A percentile compares a stretch with the other conserved stretches of the same genome.
phyloP scores from a whole-genome alignment of 2,329 filamentous ascomycete species.

The Iodosphaeria phyllophila region DNA sequence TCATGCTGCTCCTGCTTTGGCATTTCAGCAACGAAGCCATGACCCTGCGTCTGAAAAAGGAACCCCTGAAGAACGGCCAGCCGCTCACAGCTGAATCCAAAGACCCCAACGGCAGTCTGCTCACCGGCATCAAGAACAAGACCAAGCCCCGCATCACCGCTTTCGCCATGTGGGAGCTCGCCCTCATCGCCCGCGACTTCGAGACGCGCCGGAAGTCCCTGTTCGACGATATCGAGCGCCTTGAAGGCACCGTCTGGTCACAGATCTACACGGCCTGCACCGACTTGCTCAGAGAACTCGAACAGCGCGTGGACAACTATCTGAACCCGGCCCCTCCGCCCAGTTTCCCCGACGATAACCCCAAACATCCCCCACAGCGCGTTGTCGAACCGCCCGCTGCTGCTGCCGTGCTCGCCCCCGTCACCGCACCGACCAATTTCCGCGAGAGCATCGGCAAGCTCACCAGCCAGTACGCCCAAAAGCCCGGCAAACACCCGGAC shows the following conservation, averaged over 20 bases:
- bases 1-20: conserved; percentile 56
- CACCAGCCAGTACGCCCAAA: conserved; percentile 21
- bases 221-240: conserved; percentile 73
- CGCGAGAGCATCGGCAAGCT: conserved; percentile 25
- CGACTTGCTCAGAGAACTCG: conserved; percentile 47
- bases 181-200: conserved; percentile 58
- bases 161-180: conserved; percentile 85
- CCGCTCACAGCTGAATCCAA: conserved; percentile 73
- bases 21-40: conserved; percentile 61
- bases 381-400: conserved; percentile 21
- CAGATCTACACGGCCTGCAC: conserved; percentile 58
- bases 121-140: conserved; percentile 70
- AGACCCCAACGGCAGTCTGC: conserved; percentile 76
- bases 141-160: conserved; percentile 57
- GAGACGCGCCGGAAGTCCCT: conserved; percentile 62
- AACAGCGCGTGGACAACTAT: conserved; percentile 44
- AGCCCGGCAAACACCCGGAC: conserved; percentile 27
- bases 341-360: conserved; percentile 9
- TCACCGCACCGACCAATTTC: conserved; percentile 17
- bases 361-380: conserved; percentile 13
- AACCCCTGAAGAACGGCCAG: conserved; percentile 67
- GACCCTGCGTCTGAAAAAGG: conserved; percentile 59
- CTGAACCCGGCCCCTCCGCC: conserved; percentile 24
- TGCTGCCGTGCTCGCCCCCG: conserved; percentile 25
- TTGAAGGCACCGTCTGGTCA: conserved; percentile 62